These are phyloP conservation scores for Agroathelia rolfsii DNA, from an alignment of 1,284 basidiomycete species.

Conservation along the genomic window DNA sequence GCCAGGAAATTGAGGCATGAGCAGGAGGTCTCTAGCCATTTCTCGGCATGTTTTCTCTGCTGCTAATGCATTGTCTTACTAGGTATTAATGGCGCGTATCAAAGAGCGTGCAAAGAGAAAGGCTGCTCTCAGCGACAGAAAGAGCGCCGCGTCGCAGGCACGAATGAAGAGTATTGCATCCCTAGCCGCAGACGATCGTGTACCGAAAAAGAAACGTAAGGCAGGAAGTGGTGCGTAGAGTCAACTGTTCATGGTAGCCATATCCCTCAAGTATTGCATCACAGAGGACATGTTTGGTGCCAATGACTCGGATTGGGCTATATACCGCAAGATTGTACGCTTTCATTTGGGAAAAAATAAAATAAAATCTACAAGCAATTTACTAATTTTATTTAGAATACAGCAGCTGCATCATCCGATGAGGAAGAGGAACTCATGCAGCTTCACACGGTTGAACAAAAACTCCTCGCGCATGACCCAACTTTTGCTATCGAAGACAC, in stretches of 20 bases:
- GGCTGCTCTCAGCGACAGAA: slow-evolving; percentile 82
- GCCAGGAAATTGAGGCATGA: slow-evolving; percentile 58
- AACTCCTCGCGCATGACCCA: slow-evolving; percentile 78
- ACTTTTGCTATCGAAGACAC: slow-evolving; percentile 78
- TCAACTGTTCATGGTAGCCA: slow-evolving; percentile 1
- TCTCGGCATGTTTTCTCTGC: slow-evolving; percentile 4
- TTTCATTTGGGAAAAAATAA: no score
- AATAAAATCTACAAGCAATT: slow-evolving; percentile 1
- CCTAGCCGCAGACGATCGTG: slow-evolving; percentile 76
- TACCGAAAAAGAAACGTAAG: slow-evolving; percentile 74
- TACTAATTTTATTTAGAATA: slow-evolving; percentile 45
- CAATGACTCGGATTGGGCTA: slow-evolving; percentile 95
- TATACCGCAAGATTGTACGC: slow-evolving; percentile 91
- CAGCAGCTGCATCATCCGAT: slow-evolving; percentile 82
- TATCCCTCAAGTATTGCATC: no score
- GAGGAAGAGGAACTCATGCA: slow-evolving; percentile 86
- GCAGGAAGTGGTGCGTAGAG: slow-evolving; percentile 53
- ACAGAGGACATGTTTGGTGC: slow-evolving; percentile 91
- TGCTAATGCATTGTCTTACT: slow-evolving; percentile 6
- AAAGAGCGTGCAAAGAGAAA: slow-evolving; percentile 77
- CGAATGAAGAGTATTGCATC: slow-evolving; percentile 96
- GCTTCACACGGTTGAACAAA: slow-evolving; percentile 70
- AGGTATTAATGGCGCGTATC: slow-evolving; percentile 78
- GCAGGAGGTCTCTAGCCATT: slow-evolving; percentile 54
- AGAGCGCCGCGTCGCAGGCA: slow-evolving; percentile 91